Base-by-base conservation (phyloP, 139 green algal species). In the Chlamydomonas incerta region DNA sequence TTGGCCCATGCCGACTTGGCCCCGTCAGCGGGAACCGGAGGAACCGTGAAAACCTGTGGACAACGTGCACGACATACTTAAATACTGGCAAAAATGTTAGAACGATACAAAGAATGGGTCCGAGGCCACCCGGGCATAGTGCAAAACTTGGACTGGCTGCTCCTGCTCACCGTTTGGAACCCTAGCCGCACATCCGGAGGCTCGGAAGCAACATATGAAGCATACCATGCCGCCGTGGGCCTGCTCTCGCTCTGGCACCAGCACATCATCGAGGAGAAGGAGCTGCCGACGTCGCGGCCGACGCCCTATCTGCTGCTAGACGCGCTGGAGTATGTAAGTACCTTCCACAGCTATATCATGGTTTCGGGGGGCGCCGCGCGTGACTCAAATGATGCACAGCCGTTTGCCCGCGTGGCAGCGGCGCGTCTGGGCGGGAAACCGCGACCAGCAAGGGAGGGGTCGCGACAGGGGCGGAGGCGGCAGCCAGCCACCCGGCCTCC, bases 51-150 rank as follows among this genome's bases (percentile, higher is more conserved):
- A n/a, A n/a, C n/a, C n/a, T n/a, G n/a, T n/a, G n/a, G n/a, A n/a
- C n/a, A n/a, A n/a, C n/a, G n/a, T n/a, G n/a, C n/a, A n/a, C n/a
- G n/a, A n/a, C n/a, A n/a, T n/a, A n/a, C n/a, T n/a, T n/a, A n/a
- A n/a, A n/a, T n/a, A n/a, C n/a, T n/a, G n/a, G n/a, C n/a, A n/a
- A n/a, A n/a, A 63, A 63, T 29, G 20, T 6, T 24, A 24, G 57
- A 47, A 11, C 18, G 8, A 5, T 94, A 94, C 82, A 92, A 92
- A 66, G 29, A 67, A 21, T 92, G 88, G 73, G 91, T 94, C 46
- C 74, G 79, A 41, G 21, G 57, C 31, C 87, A 94, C 80, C 89
- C 91, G 13, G 68, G 72, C 34, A 65, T 91, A 0, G 89, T 92
- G 23, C 35, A 82, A 15, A 92, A 92, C 75, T 55, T 91, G 1